Conservation (phyloP, 306 rosid genomes). For the Acacia crassicarpa region DNA sequence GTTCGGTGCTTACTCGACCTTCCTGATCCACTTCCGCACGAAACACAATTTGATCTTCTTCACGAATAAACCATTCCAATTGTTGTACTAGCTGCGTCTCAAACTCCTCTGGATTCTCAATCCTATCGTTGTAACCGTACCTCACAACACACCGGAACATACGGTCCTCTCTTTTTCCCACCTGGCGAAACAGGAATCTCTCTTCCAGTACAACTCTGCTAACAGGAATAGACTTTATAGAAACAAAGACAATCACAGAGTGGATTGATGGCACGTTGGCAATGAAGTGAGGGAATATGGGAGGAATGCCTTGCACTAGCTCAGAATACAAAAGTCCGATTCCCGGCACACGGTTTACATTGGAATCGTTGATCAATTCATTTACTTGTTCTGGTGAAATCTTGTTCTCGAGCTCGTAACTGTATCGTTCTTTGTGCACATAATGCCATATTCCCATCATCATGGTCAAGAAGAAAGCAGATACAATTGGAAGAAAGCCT, state of each 20-base stretch:
- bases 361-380: slow-evolving; percentile 34
- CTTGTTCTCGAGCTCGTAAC: slow-evolving; percentile 64
- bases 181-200: slow-evolving; percentile 70
- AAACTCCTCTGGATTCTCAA: slow-evolving; percentile 48
- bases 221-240: slow-evolving; percentile 68
- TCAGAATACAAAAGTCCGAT: slow-evolving; percentile 70
- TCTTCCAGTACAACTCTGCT: slow-evolving; percentile 57
- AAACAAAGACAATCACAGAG: slow-evolving; percentile 66
- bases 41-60: slow-evolving; percentile 27
- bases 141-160: slow-evolving; percentile 82
- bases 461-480: slow-evolving; percentile 43
- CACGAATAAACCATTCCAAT: slow-evolving; percentile 53
- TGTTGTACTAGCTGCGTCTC: slow-evolving; percentile 58
- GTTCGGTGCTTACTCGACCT: slow-evolving; percentile 9
- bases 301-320: slow-evolving; percentile 87
- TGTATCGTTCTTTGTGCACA: slow-evolving; percentile 68
- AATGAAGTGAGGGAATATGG: slow-evolving; percentile 68
- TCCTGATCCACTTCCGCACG: not conserved
- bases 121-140: slow-evolving; percentile 66
- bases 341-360: slow-evolving; percentile 66
- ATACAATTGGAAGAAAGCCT: slow-evolving; percentile 66
- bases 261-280: slow-evolving; percentile 66
- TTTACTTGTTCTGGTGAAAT: slow-evolving; percentile 57
- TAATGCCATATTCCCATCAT: slow-evolving; percentile 80
- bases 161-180: slow-evolving; percentile 57